Evolutionary conservation across 371 early-diverging fungal genomes (phyloP).

Genomic region (Umbelopsis sp.): DNA sequence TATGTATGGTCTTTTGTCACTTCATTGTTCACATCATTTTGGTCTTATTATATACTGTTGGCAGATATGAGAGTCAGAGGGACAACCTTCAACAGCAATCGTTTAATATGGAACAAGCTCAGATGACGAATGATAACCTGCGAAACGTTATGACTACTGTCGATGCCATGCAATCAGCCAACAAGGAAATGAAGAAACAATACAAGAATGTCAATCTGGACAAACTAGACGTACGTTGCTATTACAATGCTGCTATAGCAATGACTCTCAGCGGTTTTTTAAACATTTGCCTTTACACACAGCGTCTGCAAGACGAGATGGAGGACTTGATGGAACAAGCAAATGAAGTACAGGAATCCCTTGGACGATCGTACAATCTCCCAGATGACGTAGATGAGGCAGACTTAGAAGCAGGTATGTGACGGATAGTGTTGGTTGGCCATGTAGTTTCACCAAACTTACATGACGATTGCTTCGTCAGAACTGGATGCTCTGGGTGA

Average conservation of each 20-base stretch:
- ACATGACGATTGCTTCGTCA: conserved; percentile 18
- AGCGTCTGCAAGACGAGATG: conserved; percentile 97
- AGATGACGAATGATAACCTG: conserved; percentile 92
- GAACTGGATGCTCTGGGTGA: conserved; percentile 96
- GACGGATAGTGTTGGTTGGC: not conserved
- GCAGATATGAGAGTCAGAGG: conserved; percentile 87
- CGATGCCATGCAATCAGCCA: conserved; percentile 93
- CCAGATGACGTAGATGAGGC: conserved; percentile 96
- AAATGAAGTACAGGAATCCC: conserved; percentile 93
- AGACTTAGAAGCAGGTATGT: conserved; percentile 91
- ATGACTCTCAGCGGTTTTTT: not conserved
- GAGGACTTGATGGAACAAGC: conserved; percentile 94
- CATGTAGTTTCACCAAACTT: not conserved
- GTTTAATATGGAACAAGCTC: conserved; percentile 97
- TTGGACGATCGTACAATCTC: conserved; percentile 88
- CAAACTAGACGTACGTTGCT: conserved; percentile 83
- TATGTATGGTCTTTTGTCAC: conserved; percentile 33
- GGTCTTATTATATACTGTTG: not conserved
- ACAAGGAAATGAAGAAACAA: conserved; percentile 92
- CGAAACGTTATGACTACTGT: conserved; percentile 91
- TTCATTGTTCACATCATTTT: not conserved
- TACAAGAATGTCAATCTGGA: conserved; percentile 92
- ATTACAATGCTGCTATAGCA: not conserved
- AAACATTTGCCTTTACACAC: not conserved
- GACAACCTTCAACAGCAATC: conserved; percentile 93